Evolutionary conservation across 495 filamentous ascomycete species (phyloP), one percentile per base, ranked within the genome.

Genomic region (Penicillium ucsense): DNA sequence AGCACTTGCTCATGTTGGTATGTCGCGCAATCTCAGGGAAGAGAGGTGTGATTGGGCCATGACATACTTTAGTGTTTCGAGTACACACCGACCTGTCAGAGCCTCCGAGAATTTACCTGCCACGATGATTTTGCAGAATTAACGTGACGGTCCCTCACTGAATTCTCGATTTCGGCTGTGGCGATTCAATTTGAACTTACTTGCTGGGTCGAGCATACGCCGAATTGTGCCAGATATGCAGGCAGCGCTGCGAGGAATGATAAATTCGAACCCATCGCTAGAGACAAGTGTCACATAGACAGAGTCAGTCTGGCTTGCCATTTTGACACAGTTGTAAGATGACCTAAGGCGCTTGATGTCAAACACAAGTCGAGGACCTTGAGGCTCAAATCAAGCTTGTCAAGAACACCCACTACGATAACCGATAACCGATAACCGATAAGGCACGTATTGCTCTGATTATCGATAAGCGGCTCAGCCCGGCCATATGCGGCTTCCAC

Each of bases 241-340:
- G 38, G 88, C 81, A 0, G 86, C 82, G 40, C 85, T 86, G 39
- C 89, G 82, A 5, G 83, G 81, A 34, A 96, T 68, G 41, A 94
- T 78, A 61, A 90, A 97, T 61, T 95, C 88, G 63, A 84, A 95
- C 38, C 83, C 86, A 62, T 97, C 94, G 48, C 71, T 76, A 0
- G 90, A 96, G 12, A 94, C 73, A 4, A 98, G 76, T 1, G 92
- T 95, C 45, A 97, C 81, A 54, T 85, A 96, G 44, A 67, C 64
- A 3, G 65, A 61, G 12, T 45, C 46, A 2, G 54, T 31, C 4
- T 53, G 20, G 37, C 45, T 38, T 35, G 55, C 44, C 56, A 62
- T 65, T 42, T 30, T 51, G 45, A 31, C n/a, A 9, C 9, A 8
- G 6, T 20, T 20, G 20, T 20, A 20, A 20, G 20, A 20, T 20